Conservation (phyloP, 805 yeast species). For the Hanseniaspora vineae region DNA sequence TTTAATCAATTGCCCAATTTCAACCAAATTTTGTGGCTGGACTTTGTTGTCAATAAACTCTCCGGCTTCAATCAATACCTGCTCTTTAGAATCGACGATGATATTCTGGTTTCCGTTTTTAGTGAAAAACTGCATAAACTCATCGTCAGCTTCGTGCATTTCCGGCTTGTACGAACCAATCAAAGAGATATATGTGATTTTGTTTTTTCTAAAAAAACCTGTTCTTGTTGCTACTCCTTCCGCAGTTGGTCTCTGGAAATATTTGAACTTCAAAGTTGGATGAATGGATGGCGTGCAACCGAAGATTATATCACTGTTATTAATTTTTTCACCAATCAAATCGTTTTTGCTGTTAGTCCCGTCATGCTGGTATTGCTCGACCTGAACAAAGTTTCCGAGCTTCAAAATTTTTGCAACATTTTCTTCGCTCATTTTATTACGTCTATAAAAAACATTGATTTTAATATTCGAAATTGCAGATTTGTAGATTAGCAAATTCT, state of each 20-base stretch:
- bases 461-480: conserved; percentile 14
- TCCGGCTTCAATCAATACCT: conserved; percentile 49
- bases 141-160: conserved; percentile 47
- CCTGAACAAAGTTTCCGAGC: conserved; percentile 10
- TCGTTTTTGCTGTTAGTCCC: conserved; percentile 8
- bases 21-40: conserved; percentile 28
- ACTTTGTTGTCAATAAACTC: conserved; percentile 41
- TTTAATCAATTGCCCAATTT: conserved; percentile 29
- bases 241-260: conserved; percentile 13
- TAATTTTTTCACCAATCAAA: conserved; percentile 16
- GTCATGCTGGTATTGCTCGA: no score
- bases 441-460: conserved; percentile 27
- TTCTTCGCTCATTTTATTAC: conserved; percentile 29
- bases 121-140: conserved; percentile 26
- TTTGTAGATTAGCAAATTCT: conserved; percentile 2
- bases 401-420: conserved; percentile 32
- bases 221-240: no score
- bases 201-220: neutral
- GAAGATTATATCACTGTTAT: conserved; percentile 27
- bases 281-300: conserved; percentile 49
- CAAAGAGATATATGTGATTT: conserved; percentile 33
- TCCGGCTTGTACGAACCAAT: conserved; percentile 60
- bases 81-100: conserved; percentile 47
- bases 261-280: conserved; percentile 29
- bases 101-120: conserved; percentile 26